Evolutionary conservation across 345 rosid species (phyloP), one percentile per base, ranked within the genome.

Genomic region (Schrenkiella parvula): DNA sequence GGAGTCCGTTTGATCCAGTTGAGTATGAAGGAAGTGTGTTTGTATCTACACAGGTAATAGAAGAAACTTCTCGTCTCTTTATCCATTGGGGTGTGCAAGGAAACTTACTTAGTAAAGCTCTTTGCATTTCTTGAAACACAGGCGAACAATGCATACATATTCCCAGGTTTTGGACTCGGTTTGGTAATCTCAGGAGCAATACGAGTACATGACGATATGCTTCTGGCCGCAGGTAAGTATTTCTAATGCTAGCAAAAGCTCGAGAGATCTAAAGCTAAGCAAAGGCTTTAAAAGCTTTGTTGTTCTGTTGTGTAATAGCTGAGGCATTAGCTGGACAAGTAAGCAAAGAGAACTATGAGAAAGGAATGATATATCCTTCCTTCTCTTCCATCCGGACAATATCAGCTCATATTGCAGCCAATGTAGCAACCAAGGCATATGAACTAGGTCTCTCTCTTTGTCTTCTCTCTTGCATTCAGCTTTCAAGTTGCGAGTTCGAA

Each of bases 1-100:
- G 99, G 82, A 95, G 98, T 74, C 99, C 98, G 47, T 95, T 92
- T 77, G 97, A 88, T 78, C 92, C 96, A 21, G 81, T 95, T 59
- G 87, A 92, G 67, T 86, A 83, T 54, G 68, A 84, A 42, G 96
- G 89, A 71, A 90, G 79, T 79, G 76, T 85, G 42, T 86, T 86
- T 32, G 83, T 87, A 64, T 86, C 99, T n/a, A 97, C 98, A 81
- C 98, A 93, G 96, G 98, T 93, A 41, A 70, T 17, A 41, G 15
- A 18, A 17, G 50, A 11, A 41, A 57, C 18, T 4, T 28, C 3
- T 53, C 8, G 7, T 21, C 23, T 42, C 56, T 63, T 72, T 23
- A 41, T 17, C 51, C 42, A 39, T 28, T 48, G 61, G 5, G 11
- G 17, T 18, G 14, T 25, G n/a, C n/a, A 51, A 2, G 15, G 42